Percentiles rank a stretch among this genome's conserved stretches.
Conservation (phyloP, 768 basidiomycete species). For the Wakefieldia striispora region DNA sequence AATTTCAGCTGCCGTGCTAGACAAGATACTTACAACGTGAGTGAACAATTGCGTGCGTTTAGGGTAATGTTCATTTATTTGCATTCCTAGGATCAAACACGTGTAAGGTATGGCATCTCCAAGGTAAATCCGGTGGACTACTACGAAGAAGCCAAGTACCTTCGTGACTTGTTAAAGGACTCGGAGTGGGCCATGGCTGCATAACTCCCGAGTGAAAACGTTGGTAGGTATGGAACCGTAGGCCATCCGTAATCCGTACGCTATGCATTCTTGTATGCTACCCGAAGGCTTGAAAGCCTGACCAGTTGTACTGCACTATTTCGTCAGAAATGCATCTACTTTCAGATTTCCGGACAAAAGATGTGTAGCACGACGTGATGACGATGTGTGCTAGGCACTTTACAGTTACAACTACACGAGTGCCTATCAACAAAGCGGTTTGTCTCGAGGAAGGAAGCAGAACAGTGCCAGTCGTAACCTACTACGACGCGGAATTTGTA, state of each 20-base stretch:
- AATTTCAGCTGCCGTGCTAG: conserved; percentile 87
- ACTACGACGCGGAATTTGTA: conserved; percentile 10
- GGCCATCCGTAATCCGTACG: conserved; percentile 1
- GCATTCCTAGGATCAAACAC: conserved; percentile 61
- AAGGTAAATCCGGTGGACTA: conserved; percentile 67
- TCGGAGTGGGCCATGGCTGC: conserved; percentile 49
- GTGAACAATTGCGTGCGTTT: conserved; percentile 22
- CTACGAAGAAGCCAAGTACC: conserved; percentile 56
- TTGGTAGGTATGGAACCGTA: background rate
- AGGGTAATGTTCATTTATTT: background rate
- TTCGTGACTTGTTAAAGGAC: conserved; percentile 56
- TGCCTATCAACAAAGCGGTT: background rate
- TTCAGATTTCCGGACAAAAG: background rate
- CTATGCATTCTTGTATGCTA: conserved; percentile 6
- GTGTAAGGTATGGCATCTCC: conserved; percentile 81
- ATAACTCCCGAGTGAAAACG: conserved; percentile 6
- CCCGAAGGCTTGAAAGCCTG: background rate
- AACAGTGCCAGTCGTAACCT: background rate
- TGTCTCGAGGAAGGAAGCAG: too few relatives aligned
- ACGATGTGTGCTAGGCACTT: background rate
- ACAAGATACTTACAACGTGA: conserved; percentile 81
- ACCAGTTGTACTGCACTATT: background rate
- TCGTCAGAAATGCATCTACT: background rate
- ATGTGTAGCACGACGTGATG: background rate
- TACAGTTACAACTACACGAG: conserved; percentile 1